Evolutionary conservation across 495 filamentous ascomycete genomes (phyloP), one percentile per base, ranked within the genome.

Genomic region (Xylaria castorea): DNA sequence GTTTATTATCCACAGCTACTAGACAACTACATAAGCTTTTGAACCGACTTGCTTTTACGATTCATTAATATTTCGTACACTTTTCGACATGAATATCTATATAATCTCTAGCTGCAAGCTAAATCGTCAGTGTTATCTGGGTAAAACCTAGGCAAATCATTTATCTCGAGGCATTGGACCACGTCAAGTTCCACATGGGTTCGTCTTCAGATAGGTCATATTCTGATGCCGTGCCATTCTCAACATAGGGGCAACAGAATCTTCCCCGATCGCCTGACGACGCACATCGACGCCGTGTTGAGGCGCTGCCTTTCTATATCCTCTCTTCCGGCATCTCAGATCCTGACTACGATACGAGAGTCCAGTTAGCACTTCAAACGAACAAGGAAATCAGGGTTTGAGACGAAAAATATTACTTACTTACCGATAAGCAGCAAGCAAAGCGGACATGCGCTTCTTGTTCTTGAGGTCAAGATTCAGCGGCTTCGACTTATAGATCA

Each of bases 391-490:
- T 2, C 2, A 51, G 22, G 3, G 36, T 38, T 38, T 57, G 25
- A 5, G 7, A 8, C 25, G 3, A 5, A 20, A 11, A 8, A 3
- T 61, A 34, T 3, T 65, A 46, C 40, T 50, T 51, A 70, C 55
- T 38, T 58, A 70, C 44, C 57, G 40, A 63, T 38, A 70, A 40
- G 44, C 44, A 1, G 44, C 4, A 9, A 58, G 3, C n/a, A 70
- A 42, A 53, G 57, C 44, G 0, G 18, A 2, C 57, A 70, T 62
- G 42, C 68, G 68, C 8, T n/a, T 40, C 44, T 63, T 70, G 30
- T 44, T 32, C 32, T 50, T 20, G 11, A 70, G n/a, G 30, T 62
- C 0, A 1, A 70, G 40, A 22, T 40, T 27, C 16, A 70, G 44
- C 0, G 57, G 68, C 25, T 36, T 44, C 22, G 38, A 70, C 3